Evolutionary conservation across 352 stramenopile species (phyloP), one percentile per base, ranked within the genome.

Genomic region (Globisporangium canariense): DNA sequence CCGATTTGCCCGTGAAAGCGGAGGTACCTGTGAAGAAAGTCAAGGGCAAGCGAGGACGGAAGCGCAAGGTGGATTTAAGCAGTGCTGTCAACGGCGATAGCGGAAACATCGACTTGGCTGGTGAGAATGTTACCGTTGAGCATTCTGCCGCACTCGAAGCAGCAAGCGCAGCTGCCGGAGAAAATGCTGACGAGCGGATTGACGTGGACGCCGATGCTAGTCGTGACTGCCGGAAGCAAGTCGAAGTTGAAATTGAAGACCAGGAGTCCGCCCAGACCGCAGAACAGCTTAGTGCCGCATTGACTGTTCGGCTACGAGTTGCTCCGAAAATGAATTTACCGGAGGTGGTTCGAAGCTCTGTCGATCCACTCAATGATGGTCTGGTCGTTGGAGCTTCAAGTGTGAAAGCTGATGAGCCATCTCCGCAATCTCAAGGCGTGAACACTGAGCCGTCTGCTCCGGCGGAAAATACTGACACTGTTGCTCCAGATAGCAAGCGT

Each of bases 91-190:
- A 57, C 13, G 65, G 9, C 52, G 62, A 18, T n/a, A 28, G 20
- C n/a, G 58, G n/a, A n/a, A 60, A 70, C 22, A 67, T 80, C 40
- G 73, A 78, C 36, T 65, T 79, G 34, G 75, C 70, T 14, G 61
- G 51, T 18, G 66, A 74, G 18, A 51, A 69, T 41, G 60, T 54
- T n/a, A 28, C 22, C 36, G 57, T 52, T 10, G 51, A 41, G 30
- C 53, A 52, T 20, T 22, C 30, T 18, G 30, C 51, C 20, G 16
- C 30, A 10, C 4, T 8, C n/a, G 2, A 30, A 41, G 14, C 30
- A 28, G 16, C 28, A 25, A 16, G 40, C 28, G 28, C n/a, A 41
- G 18, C 20, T 28, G 30, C 14, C 20, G 20, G 18, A 22, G 30
- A 18, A n/a, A 20, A 47, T 10, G 7, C 5, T 20, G 58, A 46